Evolutionary conservation across 1,284 basidiomycete genomes (phyloP).

Genomic region (Microbotryum lychnidis-dioicae): DNA sequence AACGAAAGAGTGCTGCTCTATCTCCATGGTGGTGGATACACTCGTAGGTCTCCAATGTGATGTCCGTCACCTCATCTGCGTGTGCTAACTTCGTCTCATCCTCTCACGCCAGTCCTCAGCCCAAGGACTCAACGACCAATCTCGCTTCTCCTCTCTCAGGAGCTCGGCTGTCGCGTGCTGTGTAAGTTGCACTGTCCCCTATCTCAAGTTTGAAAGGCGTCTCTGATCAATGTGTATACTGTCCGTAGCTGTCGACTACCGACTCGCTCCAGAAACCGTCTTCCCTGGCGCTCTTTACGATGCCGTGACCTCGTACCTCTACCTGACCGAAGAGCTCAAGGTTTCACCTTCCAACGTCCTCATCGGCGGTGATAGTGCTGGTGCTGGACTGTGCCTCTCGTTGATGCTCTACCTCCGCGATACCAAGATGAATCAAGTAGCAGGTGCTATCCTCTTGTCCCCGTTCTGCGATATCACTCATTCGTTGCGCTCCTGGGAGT

Average conservation of each 20-base stretch:
- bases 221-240: too few relatives aligned
- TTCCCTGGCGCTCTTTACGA: conserved; percentile 43
- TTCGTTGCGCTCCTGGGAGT: conserved; percentile 13
- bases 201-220: background rate
- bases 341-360: conserved; percentile 27
- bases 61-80: too few relatives aligned
- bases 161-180: conserved; percentile 3
- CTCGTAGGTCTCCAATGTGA: background rate
- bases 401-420: conserved; percentile 40
- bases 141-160: conserved; percentile 6
- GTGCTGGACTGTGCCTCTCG: conserved; percentile 38
- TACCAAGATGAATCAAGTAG: conserved; percentile 16
- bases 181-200: background rate
- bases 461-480: conserved; percentile 33
- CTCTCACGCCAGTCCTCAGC: conserved; percentile 4
- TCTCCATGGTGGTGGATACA: conserved; percentile 26
- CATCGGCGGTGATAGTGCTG: conserved; percentile 40
- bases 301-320: conserved; percentile 39
- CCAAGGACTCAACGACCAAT: conserved; percentile 17
- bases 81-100: background rate
- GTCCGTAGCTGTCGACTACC: conserved; percentile 24
- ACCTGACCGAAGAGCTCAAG: conserved; percentile 23
- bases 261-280: conserved; percentile 26
- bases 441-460: conserved; percentile 19
- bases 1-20: conserved; percentile 19